A percentile compares a stretch with the other conserved stretches of the same genome.
phyloP scores from a whole-genome alignment of 2,329 filamentous ascomycete species.

The Mariannaea elegans region DNA sequence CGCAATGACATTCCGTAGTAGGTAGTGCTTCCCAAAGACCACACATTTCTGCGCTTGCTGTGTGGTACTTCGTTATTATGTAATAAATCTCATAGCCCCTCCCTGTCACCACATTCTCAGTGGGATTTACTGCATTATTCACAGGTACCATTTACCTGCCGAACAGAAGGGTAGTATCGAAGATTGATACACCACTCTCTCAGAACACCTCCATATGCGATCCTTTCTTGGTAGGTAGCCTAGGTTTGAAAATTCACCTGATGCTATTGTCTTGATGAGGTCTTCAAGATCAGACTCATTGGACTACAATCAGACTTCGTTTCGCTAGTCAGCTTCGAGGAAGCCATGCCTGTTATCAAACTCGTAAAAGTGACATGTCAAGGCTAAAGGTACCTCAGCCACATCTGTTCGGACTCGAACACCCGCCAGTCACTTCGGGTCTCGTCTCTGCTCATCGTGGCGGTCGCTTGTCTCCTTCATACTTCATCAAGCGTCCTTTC shows the following conservation, averaged over 20 bases:
- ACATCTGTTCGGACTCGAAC: not conserved
- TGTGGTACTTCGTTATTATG: conserved; percentile 3
- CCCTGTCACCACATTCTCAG: conserved; percentile 5
- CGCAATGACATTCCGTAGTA: conserved; percentile 15
- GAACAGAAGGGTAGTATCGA: not conserved
- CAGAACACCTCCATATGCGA: not conserved
- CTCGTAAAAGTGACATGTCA: not conserved
- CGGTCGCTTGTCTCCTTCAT: conserved; percentile 14
- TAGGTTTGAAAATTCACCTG: no score
- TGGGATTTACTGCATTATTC: conserved; percentile 15
- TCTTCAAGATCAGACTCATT: no score
- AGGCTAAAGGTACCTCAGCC: conserved; percentile 7
- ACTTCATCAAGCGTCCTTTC: conserved; percentile 9
- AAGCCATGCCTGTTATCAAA: no score
- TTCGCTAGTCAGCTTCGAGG: no score
- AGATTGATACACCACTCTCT: no score
- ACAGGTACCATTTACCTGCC: not conserved
- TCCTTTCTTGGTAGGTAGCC: no score
- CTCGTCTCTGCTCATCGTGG: conserved; percentile 6
- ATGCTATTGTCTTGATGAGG: no score
- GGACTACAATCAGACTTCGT: no score
- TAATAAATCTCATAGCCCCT: conserved; percentile 7
- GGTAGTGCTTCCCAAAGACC: conserved; percentile 7
- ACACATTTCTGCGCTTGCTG: not conserved
- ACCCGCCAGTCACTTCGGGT: conserved; percentile 19